Conservation (phyloP, 1,139 yeast species). For the Blastobotrys buckinghamii region DNA sequence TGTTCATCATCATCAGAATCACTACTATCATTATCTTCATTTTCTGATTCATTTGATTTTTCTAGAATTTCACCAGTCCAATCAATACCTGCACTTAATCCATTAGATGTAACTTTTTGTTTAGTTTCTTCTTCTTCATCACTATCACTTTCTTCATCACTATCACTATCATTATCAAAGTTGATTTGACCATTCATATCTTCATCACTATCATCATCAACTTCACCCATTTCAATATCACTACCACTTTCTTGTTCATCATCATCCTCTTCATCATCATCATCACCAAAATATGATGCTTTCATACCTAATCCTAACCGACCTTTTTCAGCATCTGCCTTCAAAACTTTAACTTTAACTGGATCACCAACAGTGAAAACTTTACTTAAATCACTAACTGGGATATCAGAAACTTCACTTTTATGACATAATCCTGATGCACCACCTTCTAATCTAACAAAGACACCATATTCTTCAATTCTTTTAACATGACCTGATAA, state of each 20-base stretch:
- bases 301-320: conserved; percentile 87
- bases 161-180: conserved; percentile 30
- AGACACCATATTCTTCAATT: conserved; percentile 87
- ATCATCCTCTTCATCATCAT: conserved; percentile 29
- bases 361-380: conserved; percentile 84
- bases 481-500: conserved; percentile 69
- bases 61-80: conserved; percentile 91
- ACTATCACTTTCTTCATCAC: conserved; percentile 21
- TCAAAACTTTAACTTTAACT: conserved; percentile 76
- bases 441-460: conserved; percentile 73
- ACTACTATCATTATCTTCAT: conserved; percentile 46
- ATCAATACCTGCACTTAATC: conserved; percentile 84
- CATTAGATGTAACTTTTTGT: conserved; percentile 31
- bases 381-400: conserved; percentile 45
- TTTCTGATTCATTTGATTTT: conserved; percentile 57
- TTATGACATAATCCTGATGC: conserved; percentile 83
- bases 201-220: conserved; percentile 41
- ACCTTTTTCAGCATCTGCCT: conserved; percentile 56
- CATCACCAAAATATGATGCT: conserved; percentile 73
- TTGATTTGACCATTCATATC: conserved; percentile 24
- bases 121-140: conserved; percentile 30
- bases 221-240: neutral
- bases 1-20: conserved; percentile 34
- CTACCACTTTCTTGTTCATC: conserved; percentile 17
- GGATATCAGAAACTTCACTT: conserved; percentile 73